Conservation (phyloP, 495 filamentous ascomycete genomes). For the Penicillium mononematosum region DNA sequence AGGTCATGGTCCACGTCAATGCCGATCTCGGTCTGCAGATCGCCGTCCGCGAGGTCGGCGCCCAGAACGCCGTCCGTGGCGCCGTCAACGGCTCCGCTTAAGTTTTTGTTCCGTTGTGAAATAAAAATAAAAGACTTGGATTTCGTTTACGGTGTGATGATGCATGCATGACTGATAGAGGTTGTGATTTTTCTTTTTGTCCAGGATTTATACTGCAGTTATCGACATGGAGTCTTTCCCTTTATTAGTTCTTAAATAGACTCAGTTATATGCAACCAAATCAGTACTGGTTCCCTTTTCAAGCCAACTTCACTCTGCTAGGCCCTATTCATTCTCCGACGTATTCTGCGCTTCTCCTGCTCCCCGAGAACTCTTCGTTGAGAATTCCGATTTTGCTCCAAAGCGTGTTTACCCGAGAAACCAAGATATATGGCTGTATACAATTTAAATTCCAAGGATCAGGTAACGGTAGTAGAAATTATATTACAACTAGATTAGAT, state of each 20-base stretch:
- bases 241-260: conserved; percentile 22
- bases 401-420: neutral
- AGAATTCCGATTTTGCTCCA: neutral
- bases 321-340: neutral
- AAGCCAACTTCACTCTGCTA: neutral
- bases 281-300: conserved; percentile 17
- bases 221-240: conserved; percentile 26
- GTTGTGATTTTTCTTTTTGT: conserved; percentile 24
- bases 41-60: conserved; percentile 80
- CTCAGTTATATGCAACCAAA: conserved; percentile 24
- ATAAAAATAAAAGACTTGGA: conserved; percentile 21
- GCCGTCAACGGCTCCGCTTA: conserved; percentile 52
- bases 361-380: neutral
- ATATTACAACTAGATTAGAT: conserved; percentile 31
- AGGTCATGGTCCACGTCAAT: conserved; percentile 84
- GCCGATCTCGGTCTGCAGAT: conserved; percentile 74
- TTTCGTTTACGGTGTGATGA: conserved; percentile 35
- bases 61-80: conserved; percentile 80
- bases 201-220: conserved; percentile 18
- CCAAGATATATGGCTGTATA: neutral
- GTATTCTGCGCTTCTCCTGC: neutral
- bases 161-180: conserved; percentile 38
- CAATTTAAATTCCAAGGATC: neutral
- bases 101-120: conserved; percentile 13
- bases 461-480: conserved; percentile 16